Evolutionary conservation across 129 eudicot species (phyloP), one percentile per base, ranked within the genome.

Genomic region (Rutidosis leptorrhynchoides): DNA sequence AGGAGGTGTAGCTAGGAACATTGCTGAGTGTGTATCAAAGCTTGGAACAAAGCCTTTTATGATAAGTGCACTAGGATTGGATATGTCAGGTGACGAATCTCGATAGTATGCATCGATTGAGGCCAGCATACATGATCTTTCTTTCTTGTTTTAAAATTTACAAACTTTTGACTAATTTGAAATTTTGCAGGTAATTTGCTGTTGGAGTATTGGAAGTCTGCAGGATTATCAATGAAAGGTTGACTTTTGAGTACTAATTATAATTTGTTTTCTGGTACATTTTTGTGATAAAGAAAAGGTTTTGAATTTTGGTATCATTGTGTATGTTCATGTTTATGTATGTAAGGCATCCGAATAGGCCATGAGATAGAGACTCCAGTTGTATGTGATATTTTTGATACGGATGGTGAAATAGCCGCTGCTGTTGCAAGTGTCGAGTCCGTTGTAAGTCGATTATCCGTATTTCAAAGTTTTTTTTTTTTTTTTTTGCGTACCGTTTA

Each of bases 1-100:
- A 22, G 99, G 99, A 26, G 99, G 99, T 70, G 99, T 94, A 37
- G 99, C 90, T 71, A 89, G 97, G 70, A 94, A 94, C 80, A 76
- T 94, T 59, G 99, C 93, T 0, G 94, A 94, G 59, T 94, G 99
- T 72, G 80, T 89, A 77, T 82, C 87, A 5, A 94, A 84, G 83
- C 94, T 94, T 65, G 95, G 97, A 73, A 67, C 84, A 28, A 89
- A 71, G 74, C 89, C 93, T 61, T 89, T 10, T 80, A 82, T 94
- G 86, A 89, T 94, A 69, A 86, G 94, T 69, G 93, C 99, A 59
- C 27, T 94, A 56, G 99, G 99, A 73, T 68, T 67, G 63, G 99
- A 94, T 78, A 79, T 82, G 82, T 83, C 95, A 89, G 98, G 98
- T 93, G 48, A 69, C 45, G 53, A 51, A 19, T 69, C 35, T 16